A percentile compares a stretch with the other conserved stretches of the same genome.
Evolutionary conservation across 768 basidiomycete genomes (phyloP).

Genomic region (Boletus rubroflammeus): DNA sequence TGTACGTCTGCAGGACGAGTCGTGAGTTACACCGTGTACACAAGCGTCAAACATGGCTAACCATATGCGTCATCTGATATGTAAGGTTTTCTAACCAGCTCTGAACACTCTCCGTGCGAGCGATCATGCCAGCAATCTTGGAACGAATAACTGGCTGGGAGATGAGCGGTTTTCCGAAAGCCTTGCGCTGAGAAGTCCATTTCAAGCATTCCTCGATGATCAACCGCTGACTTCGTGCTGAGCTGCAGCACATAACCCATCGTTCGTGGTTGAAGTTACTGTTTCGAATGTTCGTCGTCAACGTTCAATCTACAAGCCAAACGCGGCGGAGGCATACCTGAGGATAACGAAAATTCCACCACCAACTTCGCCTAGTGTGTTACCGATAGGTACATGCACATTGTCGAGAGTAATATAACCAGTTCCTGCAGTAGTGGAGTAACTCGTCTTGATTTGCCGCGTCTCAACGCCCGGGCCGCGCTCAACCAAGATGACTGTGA

Average conservation of each 20-base stretch:
- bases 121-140: slow-evolving; percentile 88
- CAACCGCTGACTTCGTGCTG: slow-evolving; percentile 65
- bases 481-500: slow-evolving; percentile 66
- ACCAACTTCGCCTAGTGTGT: slow-evolving; percentile 67
- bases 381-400: slow-evolving; percentile 81
- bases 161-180: slow-evolving; percentile 84
- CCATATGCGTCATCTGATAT: slow-evolving; percentile 86
- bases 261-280: slow-evolving; percentile 95
- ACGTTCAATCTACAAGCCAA: neutral
- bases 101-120: slow-evolving; percentile 76
- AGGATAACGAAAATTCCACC: slow-evolving; percentile 62
- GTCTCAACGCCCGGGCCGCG: slow-evolving; percentile 62
- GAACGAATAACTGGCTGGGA: slow-evolving; percentile 83
- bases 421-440: slow-evolving; percentile 85
- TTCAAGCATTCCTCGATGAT: slow-evolving; percentile 83
- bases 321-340: slow-evolving; percentile 33
- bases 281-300: slow-evolving; percentile 12
- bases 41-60: slow-evolving; percentile 16
- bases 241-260: slow-evolving; percentile 85
- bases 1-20: slow-evolving; percentile 47
- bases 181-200: slow-evolving; percentile 88
- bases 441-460: slow-evolving; percentile 74
- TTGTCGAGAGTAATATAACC: slow-evolving; percentile 80
- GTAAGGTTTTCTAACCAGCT: slow-evolving; percentile 87
- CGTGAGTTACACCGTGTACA: neutral